phyloP scores from a whole-genome alignment of 1,284 basidiomycete species.

The Butyriboletus appendiculatus region DNA sequence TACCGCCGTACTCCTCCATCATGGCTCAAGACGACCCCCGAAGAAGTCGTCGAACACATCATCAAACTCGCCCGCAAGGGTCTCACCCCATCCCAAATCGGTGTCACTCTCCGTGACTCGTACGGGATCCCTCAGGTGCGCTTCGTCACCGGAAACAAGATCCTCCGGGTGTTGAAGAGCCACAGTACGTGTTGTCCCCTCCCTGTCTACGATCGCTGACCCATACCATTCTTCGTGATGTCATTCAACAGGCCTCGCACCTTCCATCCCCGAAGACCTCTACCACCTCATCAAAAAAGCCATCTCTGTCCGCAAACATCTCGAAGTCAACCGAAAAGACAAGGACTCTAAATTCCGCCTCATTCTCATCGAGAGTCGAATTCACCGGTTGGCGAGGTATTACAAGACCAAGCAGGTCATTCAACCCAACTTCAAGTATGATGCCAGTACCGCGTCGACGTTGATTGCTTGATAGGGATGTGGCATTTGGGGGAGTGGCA shows the following conservation, averaged over 20 bases:
- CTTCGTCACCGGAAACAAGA: conserved; percentile 99
- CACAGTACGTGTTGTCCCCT: conserved; percentile 58
- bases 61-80: conserved; percentile 98
- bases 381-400: conserved; percentile 94
- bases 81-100: conserved; percentile 97
- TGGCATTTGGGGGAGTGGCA: background rate
- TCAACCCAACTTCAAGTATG: conserved; percentile 97
- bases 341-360: conserved; percentile 98
- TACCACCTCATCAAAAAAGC: conserved; percentile 99
- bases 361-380: conserved; percentile 98
- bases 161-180: conserved; percentile 96
- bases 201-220: conserved; percentile 15
- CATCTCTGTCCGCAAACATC: conserved; percentile 97
- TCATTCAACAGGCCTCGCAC: conserved; percentile 78
- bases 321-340: conserved; percentile 98
- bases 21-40: conserved; percentile 96
- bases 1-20: conserved; percentile 94
- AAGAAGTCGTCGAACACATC: conserved; percentile 96
- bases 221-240: conserved; percentile 25
- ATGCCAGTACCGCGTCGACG: conserved; percentile 89
- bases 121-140: conserved; percentile 98
- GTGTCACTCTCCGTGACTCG: conserved; percentile 97
- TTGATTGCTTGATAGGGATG: conserved; percentile 64
- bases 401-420: conserved; percentile 99
- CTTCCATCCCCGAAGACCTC: conserved; percentile 98